phyloP scores from a whole-genome alignment of 2,329 filamentous ascomycete genomes.

The Colletotrichum sp. region DNA sequence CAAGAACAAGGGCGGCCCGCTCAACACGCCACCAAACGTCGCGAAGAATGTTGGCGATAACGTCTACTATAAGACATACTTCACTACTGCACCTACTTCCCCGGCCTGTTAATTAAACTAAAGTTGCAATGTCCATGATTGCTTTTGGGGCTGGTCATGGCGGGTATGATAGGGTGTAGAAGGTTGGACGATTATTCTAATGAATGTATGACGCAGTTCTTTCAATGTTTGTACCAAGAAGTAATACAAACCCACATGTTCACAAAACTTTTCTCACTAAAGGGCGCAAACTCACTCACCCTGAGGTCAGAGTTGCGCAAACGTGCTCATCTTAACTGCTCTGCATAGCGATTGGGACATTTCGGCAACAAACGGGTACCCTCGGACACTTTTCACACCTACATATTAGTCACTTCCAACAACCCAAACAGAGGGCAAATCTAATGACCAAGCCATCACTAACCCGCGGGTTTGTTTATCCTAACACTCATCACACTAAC shows the following conservation, averaged over 20 bases:
- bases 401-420: background rate
- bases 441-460: background rate
- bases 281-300: background rate
- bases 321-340: background rate
- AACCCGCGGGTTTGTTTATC: background rate
- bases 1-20: background rate
- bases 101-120: background rate
- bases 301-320: background rate
- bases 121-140: background rate
- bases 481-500: background rate
- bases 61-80: constrained; percentile 12
- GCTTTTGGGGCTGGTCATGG: accelerated
- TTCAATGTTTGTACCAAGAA: background rate
- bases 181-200: background rate
- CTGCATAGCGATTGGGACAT: background rate
- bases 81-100: background rate
- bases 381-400: background rate
- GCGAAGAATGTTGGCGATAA: constrained; percentile 3
- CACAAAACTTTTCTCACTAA: background rate
- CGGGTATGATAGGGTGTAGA: background rate
- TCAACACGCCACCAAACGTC: background rate
- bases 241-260: background rate
- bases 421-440: background rate
- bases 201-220: background rate
- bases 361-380: background rate